Base-by-base conservation (phyloP, 2,329 filamentous ascomycete genomes). In the Dothideomycetes sp. region DNA sequence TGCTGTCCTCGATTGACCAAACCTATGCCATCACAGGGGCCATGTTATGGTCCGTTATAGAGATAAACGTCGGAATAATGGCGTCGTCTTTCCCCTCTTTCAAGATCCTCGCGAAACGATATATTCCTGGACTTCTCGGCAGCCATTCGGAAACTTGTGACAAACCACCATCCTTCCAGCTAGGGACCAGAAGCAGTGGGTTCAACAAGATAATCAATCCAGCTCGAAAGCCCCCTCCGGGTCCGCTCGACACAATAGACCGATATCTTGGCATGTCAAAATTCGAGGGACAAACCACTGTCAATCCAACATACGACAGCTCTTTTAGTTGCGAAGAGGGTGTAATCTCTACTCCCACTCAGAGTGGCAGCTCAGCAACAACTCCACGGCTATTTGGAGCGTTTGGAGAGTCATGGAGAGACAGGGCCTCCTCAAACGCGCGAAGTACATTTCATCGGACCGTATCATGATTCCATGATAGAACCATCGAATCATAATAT, bases 41-140 rank as follows among this genome's bases (percentile, higher is more conserved):
- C 5, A 39, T 39, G 36, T 55, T 58, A 18, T 63, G 60, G 59
- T 55, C 52, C 15, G 47, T 39, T 7, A 44, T 61, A n/a, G 60
- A 63, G 45, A 51, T 57, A 44, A 60, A 59, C 45, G 52, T 52
- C 22, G 58, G 54, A 19, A 60, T 63, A n/a, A 48, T 60, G 18
- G 59, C 55, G 43, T 56, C 54, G n/a, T 62, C 54, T 33, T 53
- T 62, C 8, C 59, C 59, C 6, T 57, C 59, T 16, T 47, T 59
- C 19, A 64, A 64, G 34, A 58, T 58, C 1, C 48, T 64, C 11
- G 48, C 62, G 32, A 44, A 55, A 19, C 52, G 52, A 5, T 50
- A 57, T 32, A 53, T 62, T 18, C 63, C 63, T 0, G 44, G 46
- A 2, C 44, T 64, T 13, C 48, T 64, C 41, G 40, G 40, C 18